Percentiles rank a stretch among this genome's conserved stretches.
These are phyloP conservation scores for Cercospora sp. DNA, from an alignment of 2,329 filamentous ascomycete genomes.

Conservation along the genomic window DNA sequence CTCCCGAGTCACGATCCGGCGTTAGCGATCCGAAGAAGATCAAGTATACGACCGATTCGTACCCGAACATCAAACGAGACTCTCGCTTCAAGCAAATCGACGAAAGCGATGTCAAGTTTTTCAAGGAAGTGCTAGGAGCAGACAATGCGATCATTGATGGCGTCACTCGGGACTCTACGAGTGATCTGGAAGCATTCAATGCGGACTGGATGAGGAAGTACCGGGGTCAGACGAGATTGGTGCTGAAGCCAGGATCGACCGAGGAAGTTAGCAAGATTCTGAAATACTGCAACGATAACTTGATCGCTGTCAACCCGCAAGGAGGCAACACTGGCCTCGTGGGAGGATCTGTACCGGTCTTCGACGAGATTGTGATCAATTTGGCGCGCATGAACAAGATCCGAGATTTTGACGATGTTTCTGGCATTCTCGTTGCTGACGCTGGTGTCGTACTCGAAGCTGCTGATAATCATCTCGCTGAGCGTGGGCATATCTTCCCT, in stretches of 20 bases:
- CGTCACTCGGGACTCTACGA: slow-evolving; percentile 68
- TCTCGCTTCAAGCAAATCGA: slow-evolving; percentile 71
- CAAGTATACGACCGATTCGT: slow-evolving; percentile 82
- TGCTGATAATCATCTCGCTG: slow-evolving; percentile 80
- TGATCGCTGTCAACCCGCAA: slow-evolving; percentile 91
- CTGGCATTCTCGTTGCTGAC: slow-evolving; percentile 84
- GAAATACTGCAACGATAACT: slow-evolving; percentile 91
- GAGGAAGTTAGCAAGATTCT: slow-evolving; percentile 88
- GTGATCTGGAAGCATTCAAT: slow-evolving; percentile 90
- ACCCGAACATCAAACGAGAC: slow-evolving; percentile 80
- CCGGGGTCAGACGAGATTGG: slow-evolving; percentile 81
- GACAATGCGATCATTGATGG: slow-evolving; percentile 82
- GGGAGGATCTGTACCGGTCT: slow-evolving; percentile 92
- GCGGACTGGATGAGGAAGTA: slow-evolving; percentile 99
- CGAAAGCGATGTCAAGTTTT: slow-evolving; percentile 75
- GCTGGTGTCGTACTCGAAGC: slow-evolving; percentile 88
- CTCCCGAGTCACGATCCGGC: slow-evolving; percentile 31
- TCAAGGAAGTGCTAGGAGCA: slow-evolving; percentile 76
- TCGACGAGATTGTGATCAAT: slow-evolving; percentile 96
- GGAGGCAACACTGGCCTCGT: slow-evolving; percentile 96
- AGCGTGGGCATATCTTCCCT: slow-evolving; percentile 86
- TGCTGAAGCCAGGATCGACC: slow-evolving; percentile 80
- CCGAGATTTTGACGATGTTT: slow-evolving; percentile 87
- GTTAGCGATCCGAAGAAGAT: slow-evolving; percentile 46
- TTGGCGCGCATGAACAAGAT: slow-evolving; percentile 88